These are phyloP conservation scores for Colletotrichum nymphaeae DNA, from an alignment of 2,329 filamentous ascomycete species.

Conservation along the genomic window DNA sequence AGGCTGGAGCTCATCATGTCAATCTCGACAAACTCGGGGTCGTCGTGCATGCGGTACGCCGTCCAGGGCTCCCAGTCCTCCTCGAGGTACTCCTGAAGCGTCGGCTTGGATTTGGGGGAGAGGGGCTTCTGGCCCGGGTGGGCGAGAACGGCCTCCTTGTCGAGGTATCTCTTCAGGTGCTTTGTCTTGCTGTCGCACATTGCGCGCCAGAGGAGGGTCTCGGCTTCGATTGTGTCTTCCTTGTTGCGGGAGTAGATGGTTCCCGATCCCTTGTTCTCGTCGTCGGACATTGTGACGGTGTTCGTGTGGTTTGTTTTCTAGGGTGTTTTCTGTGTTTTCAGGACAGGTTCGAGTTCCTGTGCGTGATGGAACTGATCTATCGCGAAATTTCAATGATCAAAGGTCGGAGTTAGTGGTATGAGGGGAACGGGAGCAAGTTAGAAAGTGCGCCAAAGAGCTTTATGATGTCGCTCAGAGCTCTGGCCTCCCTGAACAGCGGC, in stretches of 20 bases:
- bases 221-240: constrained; percentile 48
- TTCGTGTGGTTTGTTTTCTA: background rate
- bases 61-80: constrained; percentile 49
- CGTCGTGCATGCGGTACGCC: constrained; percentile 49
- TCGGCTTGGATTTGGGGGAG: constrained; percentile 45
- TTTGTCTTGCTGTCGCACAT: constrained; percentile 47
- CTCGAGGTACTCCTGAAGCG: constrained; percentile 46
- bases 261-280: constrained; percentile 17
- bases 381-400: background rate
- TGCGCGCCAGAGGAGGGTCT: constrained; percentile 48
- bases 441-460: constrained; percentile 6
- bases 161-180: constrained; percentile 47
- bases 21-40: constrained; percentile 51
- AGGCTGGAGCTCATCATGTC: constrained; percentile 49
- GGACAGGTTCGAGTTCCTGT: background rate
- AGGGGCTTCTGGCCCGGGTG: constrained; percentile 46
- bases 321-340: background rate
- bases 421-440: background rate
- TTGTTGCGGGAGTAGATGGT: constrained; percentile 48
- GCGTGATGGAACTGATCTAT: background rate
- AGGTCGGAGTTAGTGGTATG: background rate
- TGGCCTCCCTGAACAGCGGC: constrained; percentile 15
- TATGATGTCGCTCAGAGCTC: constrained; percentile 31
- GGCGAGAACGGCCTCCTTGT: constrained; percentile 46
- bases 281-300: constrained; percentile 24